These are phyloP conservation scores for Linum trigynum DNA, from an alignment of 345 rosid species.

Conservation along the genomic window DNA sequence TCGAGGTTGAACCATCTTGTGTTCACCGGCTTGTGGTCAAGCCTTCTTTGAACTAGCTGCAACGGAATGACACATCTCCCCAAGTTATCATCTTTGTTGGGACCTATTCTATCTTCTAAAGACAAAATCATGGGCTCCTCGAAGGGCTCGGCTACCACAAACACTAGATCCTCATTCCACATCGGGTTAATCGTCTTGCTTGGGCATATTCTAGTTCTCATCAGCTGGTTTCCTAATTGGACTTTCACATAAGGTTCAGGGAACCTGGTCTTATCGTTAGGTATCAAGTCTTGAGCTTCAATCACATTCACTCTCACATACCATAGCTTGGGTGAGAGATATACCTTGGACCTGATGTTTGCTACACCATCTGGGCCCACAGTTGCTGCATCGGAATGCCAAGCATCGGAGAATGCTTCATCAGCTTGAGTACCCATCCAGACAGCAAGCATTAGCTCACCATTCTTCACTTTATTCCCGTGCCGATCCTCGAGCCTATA, in stretches of 20 bases:
- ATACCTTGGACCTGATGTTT: conserved; percentile 1
- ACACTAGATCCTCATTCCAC: conserved; percentile 4
- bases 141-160: conserved; percentile 2
- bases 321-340: conserved; percentile 6
- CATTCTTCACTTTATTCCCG: neutral
- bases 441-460: conserved; percentile 5
- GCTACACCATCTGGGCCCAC: conserved; percentile 4
- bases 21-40: conserved; percentile 5
- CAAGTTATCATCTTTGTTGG: neutral
- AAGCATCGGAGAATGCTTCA: conserved; percentile 4
- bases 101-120: neutral
- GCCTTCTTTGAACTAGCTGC: conserved; percentile 3
- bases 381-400: conserved; percentile 4
- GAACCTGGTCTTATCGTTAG: neutral
- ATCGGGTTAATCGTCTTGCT: conserved; percentile 2
- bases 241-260: conserved; percentile 2
- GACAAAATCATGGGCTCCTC: neutral
- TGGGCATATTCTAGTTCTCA: conserved; percentile 1
- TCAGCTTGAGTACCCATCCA: conserved; percentile 6
- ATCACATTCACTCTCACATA: conserved; percentile 4
- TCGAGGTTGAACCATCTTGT: conserved; percentile 1
- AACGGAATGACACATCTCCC: conserved; percentile 2
- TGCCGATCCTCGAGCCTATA: neutral
- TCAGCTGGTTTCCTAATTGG: neutral
- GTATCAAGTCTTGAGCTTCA: conserved; percentile 4